Percentiles rank a stretch among this genome's conserved stretches.
Conservation (phyloP, 345 rosid species). For the Laguncularia racemosa region DNA sequence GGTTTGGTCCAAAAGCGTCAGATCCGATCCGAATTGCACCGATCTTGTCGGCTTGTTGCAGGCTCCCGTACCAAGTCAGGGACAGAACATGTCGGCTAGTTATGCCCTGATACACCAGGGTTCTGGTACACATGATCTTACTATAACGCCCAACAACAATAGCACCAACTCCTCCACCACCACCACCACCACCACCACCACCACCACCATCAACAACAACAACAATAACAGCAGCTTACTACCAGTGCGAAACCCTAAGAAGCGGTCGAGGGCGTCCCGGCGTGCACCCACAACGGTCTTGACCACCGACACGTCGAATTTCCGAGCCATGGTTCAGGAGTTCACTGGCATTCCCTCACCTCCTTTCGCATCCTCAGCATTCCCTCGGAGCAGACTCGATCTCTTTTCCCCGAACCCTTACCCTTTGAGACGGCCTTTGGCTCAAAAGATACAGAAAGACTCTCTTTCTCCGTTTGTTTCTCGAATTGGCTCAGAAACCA, state of each 20-base stretch:
- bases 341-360: constrained; percentile 95
- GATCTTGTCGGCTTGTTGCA: constrained; percentile 30
- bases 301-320: constrained; percentile 83
- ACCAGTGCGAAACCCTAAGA: constrained; percentile 55
- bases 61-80: neutral
- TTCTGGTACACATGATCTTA: constrained; percentile 2
- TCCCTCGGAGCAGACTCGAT: constrained; percentile 56
- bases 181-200: constrained; percentile 2
- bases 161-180: constrained; percentile 6
- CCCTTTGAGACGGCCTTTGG: constrained; percentile 20
- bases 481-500: constrained; percentile 10
- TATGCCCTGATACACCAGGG: neutral
- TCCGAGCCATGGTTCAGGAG: constrained; percentile 97
- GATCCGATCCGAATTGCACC: constrained; percentile 42
- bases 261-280: constrained; percentile 84
- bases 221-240: constrained; percentile 3
- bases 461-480: constrained; percentile 17
- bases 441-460: constrained; percentile 17
- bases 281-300: constrained; percentile 92
- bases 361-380: constrained; percentile 59
- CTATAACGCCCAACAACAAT: neutral
- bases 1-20: constrained; percentile 42
- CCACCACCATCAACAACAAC: constrained; percentile 21
- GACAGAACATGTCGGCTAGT: neutral
- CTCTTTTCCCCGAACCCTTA: constrained; percentile 52